Evolutionary conservation across 192 early-diverging fungal genomes (phyloP).

Genomic region (Diversispora epigaea): DNA sequence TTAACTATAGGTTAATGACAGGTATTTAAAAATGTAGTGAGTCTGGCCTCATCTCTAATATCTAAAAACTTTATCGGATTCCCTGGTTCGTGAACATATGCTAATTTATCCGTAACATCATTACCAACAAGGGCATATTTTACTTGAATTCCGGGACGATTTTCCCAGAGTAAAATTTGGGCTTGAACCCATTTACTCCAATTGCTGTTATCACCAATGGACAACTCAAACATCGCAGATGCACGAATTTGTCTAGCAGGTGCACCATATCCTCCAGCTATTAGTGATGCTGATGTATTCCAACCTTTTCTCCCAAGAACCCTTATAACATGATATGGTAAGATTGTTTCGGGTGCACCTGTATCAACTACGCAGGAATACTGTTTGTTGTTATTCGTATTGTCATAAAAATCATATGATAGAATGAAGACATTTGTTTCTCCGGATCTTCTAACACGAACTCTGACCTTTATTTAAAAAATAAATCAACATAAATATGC

Average conservation of each 20-base stretch:
- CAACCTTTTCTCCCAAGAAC: slow-evolving; percentile 6
- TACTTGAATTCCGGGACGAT: background rate
- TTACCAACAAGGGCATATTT: slow-evolving; percentile 27
- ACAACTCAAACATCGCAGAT: too few species aligned
- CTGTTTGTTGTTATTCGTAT: slow-evolving; percentile 6
- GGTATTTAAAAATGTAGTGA: background rate
- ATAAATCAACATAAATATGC: slow-evolving; percentile 1
- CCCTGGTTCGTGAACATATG: background rate
- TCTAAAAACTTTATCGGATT: slow-evolving; percentile 10
- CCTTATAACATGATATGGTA: slow-evolving; percentile 15
- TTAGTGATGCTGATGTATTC: background rate
- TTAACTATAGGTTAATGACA: background rate
- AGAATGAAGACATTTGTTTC: slow-evolving; percentile 3
- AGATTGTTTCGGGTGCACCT: slow-evolving; percentile 17
- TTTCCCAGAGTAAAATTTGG: slow-evolving; percentile 19
- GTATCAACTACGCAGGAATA: slow-evolving; percentile 26
- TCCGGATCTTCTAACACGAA: slow-evolving; percentile 12
- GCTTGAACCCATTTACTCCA: slow-evolving; percentile 24
- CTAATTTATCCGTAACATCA: slow-evolving; percentile 29
- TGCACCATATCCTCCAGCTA: background rate
- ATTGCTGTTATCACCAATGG: slow-evolving; percentile 8
- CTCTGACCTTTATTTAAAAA: slow-evolving; percentile 21
- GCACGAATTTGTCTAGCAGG: background rate
- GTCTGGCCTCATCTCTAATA: background rate
- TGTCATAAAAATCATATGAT: slow-evolving; percentile 25